Conservation (phyloP, 352 stramenopile species). For the Phytophthora vignae region DNA sequence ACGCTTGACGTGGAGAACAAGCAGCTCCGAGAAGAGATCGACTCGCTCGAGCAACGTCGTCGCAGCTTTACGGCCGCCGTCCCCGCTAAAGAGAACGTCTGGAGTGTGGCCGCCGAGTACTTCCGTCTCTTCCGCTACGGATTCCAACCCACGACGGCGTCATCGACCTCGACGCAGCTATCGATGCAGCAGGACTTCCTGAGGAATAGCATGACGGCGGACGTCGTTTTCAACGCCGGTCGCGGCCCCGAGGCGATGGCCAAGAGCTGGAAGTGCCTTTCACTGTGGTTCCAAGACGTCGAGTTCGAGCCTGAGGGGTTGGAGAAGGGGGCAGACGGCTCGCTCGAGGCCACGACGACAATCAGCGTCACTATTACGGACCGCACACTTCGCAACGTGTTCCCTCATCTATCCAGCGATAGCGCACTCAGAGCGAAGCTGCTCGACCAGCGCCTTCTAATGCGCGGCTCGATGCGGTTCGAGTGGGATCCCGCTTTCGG, state of each 20-base stretch:
- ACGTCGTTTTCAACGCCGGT: background rate
- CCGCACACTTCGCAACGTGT: background rate
- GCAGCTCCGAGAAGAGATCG: background rate
- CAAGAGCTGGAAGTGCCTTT: background rate
- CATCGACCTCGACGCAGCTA: background rate
- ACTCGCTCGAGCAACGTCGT: constrained; percentile 8
- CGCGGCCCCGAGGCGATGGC: background rate
- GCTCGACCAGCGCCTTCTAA: background rate
- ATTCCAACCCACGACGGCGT: background rate
- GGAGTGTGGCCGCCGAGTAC: constrained; percentile 13
- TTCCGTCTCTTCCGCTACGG: constrained; percentile 23
- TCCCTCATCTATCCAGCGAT: background rate
- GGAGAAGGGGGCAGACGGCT: background rate
- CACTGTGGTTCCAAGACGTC: background rate
- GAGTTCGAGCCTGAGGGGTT: background rate
- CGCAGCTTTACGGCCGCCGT: background rate
- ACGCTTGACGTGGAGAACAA: background rate
- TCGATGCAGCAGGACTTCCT: background rate
- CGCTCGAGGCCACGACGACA: background rate
- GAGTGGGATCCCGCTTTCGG: background rate
- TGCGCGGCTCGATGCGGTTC: background rate
- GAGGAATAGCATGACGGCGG: background rate
- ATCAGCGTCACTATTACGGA: background rate
- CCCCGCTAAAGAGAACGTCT: constrained; percentile 12
- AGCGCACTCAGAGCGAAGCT: background rate